Base-by-base conservation (phyloP, 306 rosid species). In the Vigna reflexopilosa region DNA sequence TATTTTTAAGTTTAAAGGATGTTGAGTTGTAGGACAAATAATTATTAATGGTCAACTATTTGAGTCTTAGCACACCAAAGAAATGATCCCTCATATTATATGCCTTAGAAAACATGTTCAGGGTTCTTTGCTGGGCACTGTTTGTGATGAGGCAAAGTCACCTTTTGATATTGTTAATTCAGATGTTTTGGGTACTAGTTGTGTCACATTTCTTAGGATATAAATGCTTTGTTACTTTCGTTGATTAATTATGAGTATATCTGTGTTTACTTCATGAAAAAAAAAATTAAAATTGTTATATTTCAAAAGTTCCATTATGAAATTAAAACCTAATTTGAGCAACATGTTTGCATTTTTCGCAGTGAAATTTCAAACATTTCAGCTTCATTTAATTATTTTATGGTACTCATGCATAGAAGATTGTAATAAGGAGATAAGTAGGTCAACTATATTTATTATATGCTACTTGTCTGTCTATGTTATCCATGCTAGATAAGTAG, bases 1-100 rank as follows among this genome's bases (percentile, higher is more conserved):
- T 62, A 76, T 52, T 72, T 40, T 45, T 73, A 30, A 22, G 54
- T 56, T 10, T 57, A 19, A 15, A 59, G 64, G 50, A 55, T 82
- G 44, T 45, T 50, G 50, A 55, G 59, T 24, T 55, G 42, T 26
- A 26, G 7, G 59, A 44, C 22, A 12, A 49, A 67, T 66, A 54
- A 52, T n/a, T 34, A 26, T 26, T 26, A 26, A 26, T 26, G 28
- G 28, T 26, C 28, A 26, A 2, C 3, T 26, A 3, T 26, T 26
- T 26, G 28, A 26, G 28, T 26, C 28, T 26, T 26, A 26, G 28
- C 28, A 26, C 28, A 26, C 28, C 3, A 26, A 26, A 22, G 64
- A 57, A 57, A 56, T 56, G 42, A 24, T 74, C 48, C 51, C 44
- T 58, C 36, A 20, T 56, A 14, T 13, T 10, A 38, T 38, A 38